Conservation (phyloP, 1,284 basidiomycete species). For the Papiliotrema laurentii region DNA sequence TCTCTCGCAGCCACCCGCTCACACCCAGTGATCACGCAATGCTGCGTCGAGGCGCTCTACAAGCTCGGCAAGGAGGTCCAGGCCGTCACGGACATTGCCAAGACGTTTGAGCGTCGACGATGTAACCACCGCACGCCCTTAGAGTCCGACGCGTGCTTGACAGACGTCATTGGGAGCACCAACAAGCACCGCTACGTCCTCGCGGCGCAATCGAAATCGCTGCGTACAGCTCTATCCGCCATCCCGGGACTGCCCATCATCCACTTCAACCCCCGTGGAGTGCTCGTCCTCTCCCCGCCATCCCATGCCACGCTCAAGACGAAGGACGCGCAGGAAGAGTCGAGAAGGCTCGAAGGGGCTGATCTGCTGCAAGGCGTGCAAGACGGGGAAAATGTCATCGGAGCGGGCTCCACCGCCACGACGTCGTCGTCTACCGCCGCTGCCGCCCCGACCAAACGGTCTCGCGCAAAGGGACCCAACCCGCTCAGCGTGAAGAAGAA, state of each 20-base stretch:
- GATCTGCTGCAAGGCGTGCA: conserved; percentile 33
- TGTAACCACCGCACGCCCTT: conserved; percentile 88
- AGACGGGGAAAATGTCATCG: conserved; percentile 50
- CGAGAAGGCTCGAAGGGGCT: conserved; percentile 41
- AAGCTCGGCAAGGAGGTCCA: conserved; percentile 67
- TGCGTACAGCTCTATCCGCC: conserved; percentile 61
- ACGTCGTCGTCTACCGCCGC: neutral
- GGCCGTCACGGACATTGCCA: conserved; percentile 76
- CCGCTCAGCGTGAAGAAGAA: conserved; percentile 91
- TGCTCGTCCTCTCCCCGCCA: conserved; percentile 84
- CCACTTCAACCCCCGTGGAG: conserved; percentile 77
- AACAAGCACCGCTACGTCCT: conserved; percentile 90
- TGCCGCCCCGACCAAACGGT: conserved; percentile 58
- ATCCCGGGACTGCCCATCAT: conserved; percentile 80
- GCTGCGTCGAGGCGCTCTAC: conserved; percentile 86
- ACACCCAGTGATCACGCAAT: conserved; percentile 87
- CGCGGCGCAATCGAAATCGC: conserved; percentile 67
- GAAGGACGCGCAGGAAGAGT: conserved; percentile 58
- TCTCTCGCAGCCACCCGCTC: neutral
- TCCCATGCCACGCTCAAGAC: conserved; percentile 66
- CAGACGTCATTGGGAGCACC: conserved; percentile 71
- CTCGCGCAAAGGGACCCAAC: conserved; percentile 80
- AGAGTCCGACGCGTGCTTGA: conserved; percentile 75
- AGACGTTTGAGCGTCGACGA: conserved; percentile 83
- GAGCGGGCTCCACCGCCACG: conserved; percentile 55